Conservation (phyloP, 2,329 filamentous ascomycete genomes). For the Exophiala sideris region DNA sequence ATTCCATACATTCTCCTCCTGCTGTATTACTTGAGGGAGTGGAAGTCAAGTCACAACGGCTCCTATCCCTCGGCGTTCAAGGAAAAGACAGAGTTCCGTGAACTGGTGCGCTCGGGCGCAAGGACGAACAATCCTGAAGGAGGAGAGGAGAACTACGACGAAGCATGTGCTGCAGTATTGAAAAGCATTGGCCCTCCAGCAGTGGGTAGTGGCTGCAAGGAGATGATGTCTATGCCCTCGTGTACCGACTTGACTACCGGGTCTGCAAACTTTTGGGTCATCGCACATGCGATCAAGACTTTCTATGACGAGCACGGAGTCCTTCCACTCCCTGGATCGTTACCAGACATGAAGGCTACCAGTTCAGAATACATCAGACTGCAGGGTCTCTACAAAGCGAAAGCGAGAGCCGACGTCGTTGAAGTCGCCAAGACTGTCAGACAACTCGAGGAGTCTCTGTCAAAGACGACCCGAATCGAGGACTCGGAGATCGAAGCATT, state of each 20-base stretch:
- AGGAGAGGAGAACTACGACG: slow-evolving; percentile 94
- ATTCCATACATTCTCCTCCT: slow-evolving; percentile 82
- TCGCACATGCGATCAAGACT: slow-evolving; percentile 70
- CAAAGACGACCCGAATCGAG: slow-evolving; percentile 35
- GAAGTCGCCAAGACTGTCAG: slow-evolving; percentile 69
- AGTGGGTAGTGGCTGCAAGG: slow-evolving; percentile 65
- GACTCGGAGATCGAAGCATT: slow-evolving; percentile 5
- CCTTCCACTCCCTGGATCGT: slow-evolving; percentile 77
- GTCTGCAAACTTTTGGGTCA: slow-evolving; percentile 78
- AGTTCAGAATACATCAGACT: slow-evolving; percentile 85
- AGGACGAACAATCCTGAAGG: slow-evolving; percentile 75
- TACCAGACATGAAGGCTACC: slow-evolving; percentile 97
- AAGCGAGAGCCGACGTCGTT: slow-evolving; percentile 72
- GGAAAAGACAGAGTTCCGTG: slow-evolving; percentile 81
- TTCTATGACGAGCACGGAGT: slow-evolving; percentile 72
- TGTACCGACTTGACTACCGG: slow-evolving; percentile 42
- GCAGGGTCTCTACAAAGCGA: slow-evolving; percentile 88
- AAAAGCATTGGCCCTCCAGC: slow-evolving; percentile 73
- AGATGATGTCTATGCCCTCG: slow-evolving; percentile 72
- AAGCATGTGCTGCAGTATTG: slow-evolving; percentile 81
- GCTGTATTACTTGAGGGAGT: slow-evolving; percentile 75
- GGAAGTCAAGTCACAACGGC: slow-evolving; percentile 70
- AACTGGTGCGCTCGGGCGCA: slow-evolving; percentile 63
- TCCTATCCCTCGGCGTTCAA: slow-evolving; percentile 69
- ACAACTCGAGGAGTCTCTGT: slow-evolving; percentile 48